phyloP scores from a whole-genome alignment of 176 grass and related monocot species.

The Phragmites australis region DNA sequence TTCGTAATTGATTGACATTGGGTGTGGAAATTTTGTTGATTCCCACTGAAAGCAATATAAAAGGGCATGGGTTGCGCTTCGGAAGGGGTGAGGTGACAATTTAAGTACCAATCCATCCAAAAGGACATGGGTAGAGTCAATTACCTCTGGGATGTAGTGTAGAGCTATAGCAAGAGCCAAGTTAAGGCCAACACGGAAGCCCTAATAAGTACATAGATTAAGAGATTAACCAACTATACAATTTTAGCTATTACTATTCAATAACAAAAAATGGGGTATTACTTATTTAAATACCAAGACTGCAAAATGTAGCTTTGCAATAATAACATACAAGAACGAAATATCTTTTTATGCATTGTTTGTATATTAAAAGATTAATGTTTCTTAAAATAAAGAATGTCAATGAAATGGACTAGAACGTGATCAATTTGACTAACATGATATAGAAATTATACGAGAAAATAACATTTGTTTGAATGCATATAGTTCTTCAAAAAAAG shows the following conservation, averaged over 20 bases:
- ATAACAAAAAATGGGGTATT: not conserved
- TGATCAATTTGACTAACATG: not conserved
- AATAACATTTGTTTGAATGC: not conserved
- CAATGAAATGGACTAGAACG: not conserved
- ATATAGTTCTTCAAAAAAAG: not conserved
- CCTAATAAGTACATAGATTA: slow-evolving; percentile 56
- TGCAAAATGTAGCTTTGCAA: not conserved
- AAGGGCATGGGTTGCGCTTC: not conserved
- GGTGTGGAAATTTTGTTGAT: slow-evolving; percentile 15
- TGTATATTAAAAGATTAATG: not conserved
- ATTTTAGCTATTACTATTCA: not conserved
- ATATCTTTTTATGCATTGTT: not conserved
- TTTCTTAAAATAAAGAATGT: not conserved
- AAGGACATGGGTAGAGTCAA: not conserved
- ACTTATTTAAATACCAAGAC: slow-evolving; percentile 12
- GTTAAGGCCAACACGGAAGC: slow-evolving; percentile 81
- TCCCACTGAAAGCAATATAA: not conserved
- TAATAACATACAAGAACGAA: not conserved
- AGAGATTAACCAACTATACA: not conserved
- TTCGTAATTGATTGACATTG: not conserved
- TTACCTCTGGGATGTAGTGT: slow-evolving; percentile 98
- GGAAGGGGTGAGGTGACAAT: not conserved
- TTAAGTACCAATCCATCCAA: not conserved
- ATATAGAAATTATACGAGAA: not conserved
- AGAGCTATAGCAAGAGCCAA: slow-evolving; percentile 95